These are phyloP conservation scores for Rhizopogon vesiculosus DNA, from an alignment of 768 basidiomycete species.

Conservation along the genomic window DNA sequence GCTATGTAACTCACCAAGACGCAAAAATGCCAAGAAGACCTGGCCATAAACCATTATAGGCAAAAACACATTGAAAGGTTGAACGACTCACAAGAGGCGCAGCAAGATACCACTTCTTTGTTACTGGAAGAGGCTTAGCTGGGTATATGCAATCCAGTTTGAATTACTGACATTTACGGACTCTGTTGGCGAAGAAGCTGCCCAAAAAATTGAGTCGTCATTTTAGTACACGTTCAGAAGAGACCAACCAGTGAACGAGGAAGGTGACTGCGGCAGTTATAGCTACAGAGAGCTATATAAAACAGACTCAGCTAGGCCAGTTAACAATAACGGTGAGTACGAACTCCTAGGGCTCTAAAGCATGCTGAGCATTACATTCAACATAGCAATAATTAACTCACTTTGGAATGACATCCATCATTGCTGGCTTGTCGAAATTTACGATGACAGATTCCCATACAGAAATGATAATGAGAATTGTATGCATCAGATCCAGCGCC, in stretches of 20 bases:
- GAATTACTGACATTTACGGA: slow-evolving; percentile 24
- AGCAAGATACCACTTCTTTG: slow-evolving; percentile 27
- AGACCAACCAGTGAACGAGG: slow-evolving; percentile 27
- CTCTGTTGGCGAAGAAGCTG: slow-evolving; percentile 30
- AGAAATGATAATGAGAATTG: slow-evolving; percentile 18
- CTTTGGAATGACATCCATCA: slow-evolving; percentile 25
- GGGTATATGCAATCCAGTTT: background rate
- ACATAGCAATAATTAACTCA: slow-evolving; percentile 1
- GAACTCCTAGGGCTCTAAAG: slow-evolving; percentile 23
- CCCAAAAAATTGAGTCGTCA: background rate
- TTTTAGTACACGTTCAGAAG: background rate
- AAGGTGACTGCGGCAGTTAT: slow-evolving; percentile 26
- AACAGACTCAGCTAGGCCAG: background rate
- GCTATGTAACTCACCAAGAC: slow-evolving; percentile 20
- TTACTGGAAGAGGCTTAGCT: slow-evolving; percentile 17
- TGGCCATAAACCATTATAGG: background rate
- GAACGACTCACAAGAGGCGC: slow-evolving; percentile 20
- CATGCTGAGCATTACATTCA: background rate
- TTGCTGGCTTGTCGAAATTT: slow-evolving; percentile 18
- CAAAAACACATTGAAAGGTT: background rate
- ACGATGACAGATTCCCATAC: slow-evolving; percentile 24
- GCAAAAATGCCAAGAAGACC: slow-evolving; percentile 28
- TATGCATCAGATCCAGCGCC: slow-evolving; percentile 24
- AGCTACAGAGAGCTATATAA: slow-evolving; percentile 25
- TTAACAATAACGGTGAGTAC: background rate